Evolutionary conservation across 2,329 filamentous ascomycete species (phyloP), one percentile per base, ranked within the genome.

Genomic region (Colletotrichum sojae): DNA sequence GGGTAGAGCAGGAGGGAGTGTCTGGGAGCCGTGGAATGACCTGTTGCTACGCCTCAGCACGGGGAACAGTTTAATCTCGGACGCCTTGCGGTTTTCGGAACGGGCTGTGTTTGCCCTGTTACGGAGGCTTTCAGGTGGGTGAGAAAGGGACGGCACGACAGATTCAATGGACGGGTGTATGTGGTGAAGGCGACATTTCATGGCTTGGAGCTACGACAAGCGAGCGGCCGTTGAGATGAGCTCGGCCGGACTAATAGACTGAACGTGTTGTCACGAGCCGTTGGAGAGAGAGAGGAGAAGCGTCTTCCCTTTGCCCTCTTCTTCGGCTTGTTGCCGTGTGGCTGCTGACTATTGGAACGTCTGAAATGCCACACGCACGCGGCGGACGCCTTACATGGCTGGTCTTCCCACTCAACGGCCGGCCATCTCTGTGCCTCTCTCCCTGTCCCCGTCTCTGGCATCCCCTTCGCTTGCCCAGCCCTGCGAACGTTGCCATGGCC

Each of bases 271-370:
- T 36, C 31, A 36, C 53, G n/a, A 51, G 53, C 53, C 58, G 43
- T 51, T 46, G 49, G n/a, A 25, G 18, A 43, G n/a, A 49, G 31
- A 27, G 16, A 36, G 45, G 49, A 20, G 15, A 16, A 46, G 20
- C n/a, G 51, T 52, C 46, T 10, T 10, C 16, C 22, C 25, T 31
- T 20, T n/a, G 15, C 10, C 18, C 10, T 43, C 40, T 52, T 43
- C 58, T 65, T 68, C 65, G 66, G 66, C 49, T 51, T 20, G 49
- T 39, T 65, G 66, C 61, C 49, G 66, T 48, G 66, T 69, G 61
- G 66, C 66, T 69, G 61, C 66, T 55, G 66, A 69, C 25, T 65
- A 69, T 69, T 55, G 62, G 55, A 54, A 69, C 62, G 22, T 60
- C 16, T 60, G 62, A 48, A 45, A 60, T 59, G 66, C 54, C 43